These are phyloP conservation scores for Tuber brumale DNA, from an alignment of 495 filamentous ascomycete genomes.

Conservation along the genomic window DNA sequence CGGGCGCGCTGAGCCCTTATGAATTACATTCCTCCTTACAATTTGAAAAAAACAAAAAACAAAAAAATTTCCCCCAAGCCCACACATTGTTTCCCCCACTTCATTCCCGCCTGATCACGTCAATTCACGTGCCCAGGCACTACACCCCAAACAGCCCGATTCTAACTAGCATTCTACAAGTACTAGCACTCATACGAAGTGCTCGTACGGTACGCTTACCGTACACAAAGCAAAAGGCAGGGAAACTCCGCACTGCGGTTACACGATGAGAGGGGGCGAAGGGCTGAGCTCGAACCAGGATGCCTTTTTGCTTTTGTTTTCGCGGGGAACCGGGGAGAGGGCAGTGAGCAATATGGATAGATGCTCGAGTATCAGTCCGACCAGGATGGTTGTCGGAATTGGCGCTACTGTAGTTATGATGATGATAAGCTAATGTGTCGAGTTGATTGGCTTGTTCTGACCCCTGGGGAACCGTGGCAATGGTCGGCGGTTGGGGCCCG, in stretches of 20 bases:
- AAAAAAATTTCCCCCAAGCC: neutral
- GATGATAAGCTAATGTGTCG: neutral
- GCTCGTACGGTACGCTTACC: no score
- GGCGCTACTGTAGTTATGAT: no score
- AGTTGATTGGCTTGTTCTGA: neutral
- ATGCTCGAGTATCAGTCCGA: no score
- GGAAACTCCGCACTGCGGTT: constrained; percentile 1
- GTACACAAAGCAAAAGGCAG: neutral
- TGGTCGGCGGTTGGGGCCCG: neutral
- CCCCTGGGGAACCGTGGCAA: neutral
- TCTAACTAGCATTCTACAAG: neutral
- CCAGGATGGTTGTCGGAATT: neutral
- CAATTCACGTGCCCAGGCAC: constrained; percentile 30
- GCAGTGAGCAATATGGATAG: neutral
- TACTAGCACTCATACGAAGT: no score
- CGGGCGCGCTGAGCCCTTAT: neutral
- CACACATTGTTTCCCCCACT: constrained; percentile 5
- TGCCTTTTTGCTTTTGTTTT: neutral
- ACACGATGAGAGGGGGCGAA: neutral
- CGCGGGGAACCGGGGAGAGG: neutral
- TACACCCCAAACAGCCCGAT: neutral
- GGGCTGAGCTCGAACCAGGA: neutral
- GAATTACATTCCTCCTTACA: constrained; percentile 12
- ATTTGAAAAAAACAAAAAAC: neutral
- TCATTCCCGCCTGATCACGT: constrained; percentile 23